These are phyloP conservation scores for Botryosphaeria dothidea DNA, from an alignment of 2,329 filamentous ascomycete species.

Conservation along the genomic window DNA sequence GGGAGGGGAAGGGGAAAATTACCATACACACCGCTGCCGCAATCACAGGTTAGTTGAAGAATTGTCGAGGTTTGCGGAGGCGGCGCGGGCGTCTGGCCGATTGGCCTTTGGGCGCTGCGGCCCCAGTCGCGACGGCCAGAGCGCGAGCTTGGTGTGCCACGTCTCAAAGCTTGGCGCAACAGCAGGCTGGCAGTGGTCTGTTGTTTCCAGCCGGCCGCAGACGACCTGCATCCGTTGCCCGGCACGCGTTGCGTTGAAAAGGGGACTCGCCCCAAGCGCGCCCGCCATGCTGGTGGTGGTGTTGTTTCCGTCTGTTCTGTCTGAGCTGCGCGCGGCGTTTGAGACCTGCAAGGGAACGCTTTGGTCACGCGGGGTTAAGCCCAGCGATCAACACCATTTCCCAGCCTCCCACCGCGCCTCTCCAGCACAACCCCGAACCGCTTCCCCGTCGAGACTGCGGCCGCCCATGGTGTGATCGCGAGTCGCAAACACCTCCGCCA, in stretches of 20 bases:
- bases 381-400: slow-evolving; percentile 2
- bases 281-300: background rate
- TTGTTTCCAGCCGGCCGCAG: slow-evolving; percentile 6
- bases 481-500: slow-evolving; percentile 30
- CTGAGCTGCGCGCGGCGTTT: too few relatives aligned
- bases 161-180: slow-evolving; percentile 16
- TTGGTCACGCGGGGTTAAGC: slow-evolving; percentile 6
- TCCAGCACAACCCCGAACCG: background rate
- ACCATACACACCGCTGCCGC: slow-evolving; percentile 5
- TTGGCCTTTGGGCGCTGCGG: background rate
- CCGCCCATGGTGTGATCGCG: background rate
- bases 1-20: background rate
- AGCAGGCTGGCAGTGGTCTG: slow-evolving; percentile 7
- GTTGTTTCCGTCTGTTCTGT: background rate
- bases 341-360: background rate
- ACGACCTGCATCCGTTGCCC: background rate
- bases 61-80: background rate
- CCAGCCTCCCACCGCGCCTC: background rate
- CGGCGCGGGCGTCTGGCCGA: slow-evolving; percentile 6
- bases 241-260: background rate
- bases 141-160: slow-evolving; percentile 13
- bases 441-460: background rate
- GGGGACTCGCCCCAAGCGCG: background rate
- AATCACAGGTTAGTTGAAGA: background rate
- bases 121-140: background rate